These are phyloP conservation scores for Thielaviopsis euricoi DNA, from an alignment of 2,329 filamentous ascomycete species.

Conservation along the genomic window DNA sequence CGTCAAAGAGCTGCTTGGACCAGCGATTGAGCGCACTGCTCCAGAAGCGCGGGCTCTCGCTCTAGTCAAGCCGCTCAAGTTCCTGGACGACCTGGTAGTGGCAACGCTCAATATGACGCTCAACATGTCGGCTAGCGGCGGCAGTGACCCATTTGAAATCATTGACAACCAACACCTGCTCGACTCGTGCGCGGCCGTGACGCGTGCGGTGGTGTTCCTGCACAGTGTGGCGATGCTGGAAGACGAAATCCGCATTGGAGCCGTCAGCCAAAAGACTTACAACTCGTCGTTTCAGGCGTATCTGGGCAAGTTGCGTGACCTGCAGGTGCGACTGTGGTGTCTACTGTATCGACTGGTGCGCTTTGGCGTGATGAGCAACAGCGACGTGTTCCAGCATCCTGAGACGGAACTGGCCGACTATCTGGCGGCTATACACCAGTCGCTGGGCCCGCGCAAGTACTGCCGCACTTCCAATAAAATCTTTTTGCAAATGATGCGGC, in stretches of 20 bases:
- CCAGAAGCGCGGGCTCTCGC: constrained; percentile 49
- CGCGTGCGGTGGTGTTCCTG: constrained; percentile 55
- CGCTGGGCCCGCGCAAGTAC: constrained; percentile 66
- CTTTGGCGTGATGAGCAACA: constrained; percentile 45
- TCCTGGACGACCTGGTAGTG: constrained; percentile 59
- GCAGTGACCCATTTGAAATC: constrained; percentile 48
- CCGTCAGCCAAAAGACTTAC: constrained; percentile 42
- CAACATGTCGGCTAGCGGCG: constrained; percentile 37
- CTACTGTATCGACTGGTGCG: constrained; percentile 69
- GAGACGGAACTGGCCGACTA: constrained; percentile 64
- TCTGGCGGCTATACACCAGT: constrained; percentile 66
- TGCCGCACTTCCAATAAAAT: constrained; percentile 76
- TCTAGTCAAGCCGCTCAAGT: constrained; percentile 61
- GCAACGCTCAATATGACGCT: constrained; percentile 53
- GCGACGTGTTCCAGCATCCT: constrained; percentile 46
- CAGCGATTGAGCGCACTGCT: constrained; percentile 44
- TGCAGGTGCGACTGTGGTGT: constrained; percentile 78
- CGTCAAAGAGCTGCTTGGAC: constrained; percentile 41
- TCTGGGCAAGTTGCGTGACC: constrained; percentile 61
- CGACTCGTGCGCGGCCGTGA: constrained; percentile 54
- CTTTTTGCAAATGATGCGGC: constrained; percentile 76
- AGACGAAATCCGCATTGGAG: constrained; percentile 68
- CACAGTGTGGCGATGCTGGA: constrained; percentile 70
- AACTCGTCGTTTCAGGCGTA: constrained; percentile 35
- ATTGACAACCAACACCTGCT: constrained; percentile 65